Evolutionary conservation across 257 asterid genomes (phyloP), one percentile per base, ranked within the genome.

Genomic region (Scutellaria minor): DNA sequence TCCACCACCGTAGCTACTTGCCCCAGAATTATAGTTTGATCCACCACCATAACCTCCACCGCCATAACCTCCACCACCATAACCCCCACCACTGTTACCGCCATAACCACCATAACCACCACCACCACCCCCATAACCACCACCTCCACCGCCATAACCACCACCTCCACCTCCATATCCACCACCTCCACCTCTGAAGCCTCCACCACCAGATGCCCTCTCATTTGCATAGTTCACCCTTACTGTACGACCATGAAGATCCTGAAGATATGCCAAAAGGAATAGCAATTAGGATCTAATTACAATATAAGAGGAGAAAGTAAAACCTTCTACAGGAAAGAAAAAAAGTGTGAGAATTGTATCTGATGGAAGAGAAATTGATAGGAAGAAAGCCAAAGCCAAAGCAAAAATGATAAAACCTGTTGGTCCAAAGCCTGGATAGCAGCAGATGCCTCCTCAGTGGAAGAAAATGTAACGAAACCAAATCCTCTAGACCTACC

Each of bases 401-500:
- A 9, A 54, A 24, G 27, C 7, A 20, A 31, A 42, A 15, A 12
- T 27, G 24, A 27, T n/a, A 22, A 51, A 64, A 93, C 98, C 98
- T 88, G 84, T 64, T 85, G 87, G 73, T 91, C 96, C 85, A 91
- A 74, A 51, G 97, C 98, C 85, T 86, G 96, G 71, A 91, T 93
- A 62, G 97, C 97, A 79, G 96, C 84, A 24, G 91, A 82, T 47
- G 98, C 98, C 77, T 85, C 96, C 75, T 89, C 98, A 50, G 64
- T 27, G 35, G 80, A 67, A 5, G 77, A 18, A 69, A 68, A 93
- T 8, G 98, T 89, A 71, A 93, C 83, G 64, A 93, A 93, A 59
- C 92, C 97, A 83, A 93, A 93, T 62, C 98, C 98, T 79, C 92
- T 85, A 45, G 98, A 93, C 58, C 88, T 86, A 58, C 94, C 92